These are phyloP conservation scores for Deinandra increscens DNA, from an alignment of 129 eudicot species.

Conservation along the genomic window DNA sequence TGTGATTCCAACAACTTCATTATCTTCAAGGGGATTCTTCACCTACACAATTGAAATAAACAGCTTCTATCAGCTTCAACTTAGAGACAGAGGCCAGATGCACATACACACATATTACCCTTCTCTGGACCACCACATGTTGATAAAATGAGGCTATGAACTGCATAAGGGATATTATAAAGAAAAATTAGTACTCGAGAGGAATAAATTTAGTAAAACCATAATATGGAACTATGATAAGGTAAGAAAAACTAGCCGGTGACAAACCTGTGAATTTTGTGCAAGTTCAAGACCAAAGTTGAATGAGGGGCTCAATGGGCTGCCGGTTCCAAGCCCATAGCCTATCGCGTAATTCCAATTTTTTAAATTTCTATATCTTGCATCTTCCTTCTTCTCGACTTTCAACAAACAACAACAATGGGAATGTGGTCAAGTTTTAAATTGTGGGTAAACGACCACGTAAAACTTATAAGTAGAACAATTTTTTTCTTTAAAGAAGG, in stretches of 20 bases:
- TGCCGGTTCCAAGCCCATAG: slow-evolving; percentile 77
- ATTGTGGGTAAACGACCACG: neutral
- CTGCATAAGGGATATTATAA: slow-evolving; percentile 35
- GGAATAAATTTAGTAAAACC: neutral
- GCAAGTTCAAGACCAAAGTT: slow-evolving; percentile 87
- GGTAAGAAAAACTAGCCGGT: neutral
- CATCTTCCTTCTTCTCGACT: slow-evolving; percentile 58
- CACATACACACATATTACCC: slow-evolving; percentile 40
- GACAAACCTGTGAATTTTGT: slow-evolving; percentile 59
- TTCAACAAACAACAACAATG: slow-evolving; percentile 16
- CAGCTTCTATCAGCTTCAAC: slow-evolving; percentile 23
- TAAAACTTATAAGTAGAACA: neutral
- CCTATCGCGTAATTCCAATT: slow-evolving; percentile 84
- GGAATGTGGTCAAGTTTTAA: neutral
- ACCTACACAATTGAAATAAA: slow-evolving; percentile 42
- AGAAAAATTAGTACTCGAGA: slow-evolving; percentile 5
- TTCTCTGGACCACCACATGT: slow-evolving; percentile 81
- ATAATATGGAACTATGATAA: neutral
- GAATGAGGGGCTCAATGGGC: slow-evolving; percentile 86
- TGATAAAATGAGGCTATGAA: slow-evolving; percentile 90
- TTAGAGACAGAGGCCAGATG: neutral
- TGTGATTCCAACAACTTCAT: slow-evolving; percentile 73
- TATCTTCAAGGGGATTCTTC: slow-evolving; percentile 64
- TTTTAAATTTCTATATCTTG: slow-evolving; percentile 42
- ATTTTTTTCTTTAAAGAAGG: neutral